Evolutionary conservation across 768 basidiomycete genomes (phyloP).

Genomic region (Amyloporia xantha): DNA sequence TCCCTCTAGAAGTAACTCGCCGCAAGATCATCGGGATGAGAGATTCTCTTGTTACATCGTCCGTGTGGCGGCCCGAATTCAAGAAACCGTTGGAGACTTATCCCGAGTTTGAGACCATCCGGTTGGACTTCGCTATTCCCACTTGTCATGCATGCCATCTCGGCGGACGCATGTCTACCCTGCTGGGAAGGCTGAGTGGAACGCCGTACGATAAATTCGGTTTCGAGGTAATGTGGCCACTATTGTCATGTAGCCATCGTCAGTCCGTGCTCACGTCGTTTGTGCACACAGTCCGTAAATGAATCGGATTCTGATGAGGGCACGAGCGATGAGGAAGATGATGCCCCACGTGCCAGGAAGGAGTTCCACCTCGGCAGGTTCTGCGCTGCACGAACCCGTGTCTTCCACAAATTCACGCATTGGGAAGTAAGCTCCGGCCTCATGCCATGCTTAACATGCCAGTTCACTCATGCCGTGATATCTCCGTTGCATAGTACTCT

Average conservation of each 20-base stretch:
- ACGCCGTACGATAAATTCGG: slow-evolving; percentile 63
- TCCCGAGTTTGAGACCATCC: slow-evolving; percentile 52
- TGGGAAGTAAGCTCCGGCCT: slow-evolving; percentile 62
- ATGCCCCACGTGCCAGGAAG: slow-evolving; percentile 18
- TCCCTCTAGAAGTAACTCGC: slow-evolving; percentile 59
- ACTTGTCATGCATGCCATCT: slow-evolving; percentile 82
- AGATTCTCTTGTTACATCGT: slow-evolving; percentile 78
- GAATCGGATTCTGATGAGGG: slow-evolving; percentile 13
- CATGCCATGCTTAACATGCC: too few relatives aligned
- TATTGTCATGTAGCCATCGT: too few relatives aligned
- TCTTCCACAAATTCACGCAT: slow-evolving; percentile 69
- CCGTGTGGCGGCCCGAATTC: slow-evolving; percentile 72
- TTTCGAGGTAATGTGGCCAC: too few relatives aligned
- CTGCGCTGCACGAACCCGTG: slow-evolving; percentile 60
- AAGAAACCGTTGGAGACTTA: slow-evolving; percentile 57
- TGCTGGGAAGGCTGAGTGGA: slow-evolving; percentile 57
- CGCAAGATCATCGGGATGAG: slow-evolving; percentile 64
- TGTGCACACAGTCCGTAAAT: too few relatives aligned
- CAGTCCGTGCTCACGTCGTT: slow-evolving; percentile 11
- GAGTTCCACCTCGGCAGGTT: slow-evolving; percentile 72
- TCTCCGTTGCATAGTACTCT: slow-evolving; percentile 38
- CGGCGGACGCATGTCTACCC: slow-evolving; percentile 59
- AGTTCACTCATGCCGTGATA: neutral
- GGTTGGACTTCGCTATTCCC: slow-evolving; percentile 49
- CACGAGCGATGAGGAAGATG: slow-evolving; percentile 19